Evolutionary conservation across 495 filamentous ascomycete species (phyloP).

Genomic region (Lasiosphaeriaceae sp.): DNA sequence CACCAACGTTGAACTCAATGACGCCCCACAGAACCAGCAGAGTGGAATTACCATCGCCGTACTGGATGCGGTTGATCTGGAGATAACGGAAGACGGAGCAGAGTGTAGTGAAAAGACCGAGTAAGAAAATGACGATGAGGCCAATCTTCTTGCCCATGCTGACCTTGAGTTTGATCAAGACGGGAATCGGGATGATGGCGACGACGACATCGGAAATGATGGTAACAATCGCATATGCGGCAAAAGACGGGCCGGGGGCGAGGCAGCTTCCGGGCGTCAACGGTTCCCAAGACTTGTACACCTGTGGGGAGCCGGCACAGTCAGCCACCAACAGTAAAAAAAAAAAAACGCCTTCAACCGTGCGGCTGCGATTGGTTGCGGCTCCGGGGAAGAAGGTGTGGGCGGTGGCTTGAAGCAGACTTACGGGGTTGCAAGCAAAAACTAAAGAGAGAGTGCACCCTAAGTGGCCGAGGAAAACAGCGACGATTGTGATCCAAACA

Average conservation of each 20-base stretch:
- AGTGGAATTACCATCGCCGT: conserved; percentile 52
- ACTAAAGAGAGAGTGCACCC: conserved; percentile 48
- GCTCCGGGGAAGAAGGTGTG: not conserved
- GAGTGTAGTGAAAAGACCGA: conserved; percentile 56
- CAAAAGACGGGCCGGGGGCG: conserved; percentile 48
- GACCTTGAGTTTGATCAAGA: conserved; percentile 50
- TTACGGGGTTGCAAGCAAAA: conserved; percentile 51
- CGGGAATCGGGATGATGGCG: conserved; percentile 51
- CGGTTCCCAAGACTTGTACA: conserved; percentile 47
- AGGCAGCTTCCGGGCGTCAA: conserved; percentile 42
- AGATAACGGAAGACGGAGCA: conserved; percentile 53
- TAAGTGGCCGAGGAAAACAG: conserved; percentile 45
- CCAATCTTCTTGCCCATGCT: conserved; percentile 47
- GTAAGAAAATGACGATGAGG: conserved; percentile 51
- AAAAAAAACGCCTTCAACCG: not conserved
- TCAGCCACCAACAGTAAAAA: not conserved
- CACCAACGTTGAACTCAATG: conserved; percentile 56
- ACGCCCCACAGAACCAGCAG: conserved; percentile 57
- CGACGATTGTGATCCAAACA: conserved; percentile 44
- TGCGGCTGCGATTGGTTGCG: not conserved
- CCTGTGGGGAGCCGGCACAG: conserved; percentile 20
- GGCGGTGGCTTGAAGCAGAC: not conserved
- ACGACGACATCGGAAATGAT: conserved; percentile 53
- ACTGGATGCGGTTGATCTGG: conserved; percentile 51
- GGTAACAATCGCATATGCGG: conserved; percentile 48